A percentile compares a stretch with the other conserved stretches of the same genome.
Evolutionary conservation across 768 basidiomycete species (phyloP).

Genomic region (Lactarius trivialis): DNA sequence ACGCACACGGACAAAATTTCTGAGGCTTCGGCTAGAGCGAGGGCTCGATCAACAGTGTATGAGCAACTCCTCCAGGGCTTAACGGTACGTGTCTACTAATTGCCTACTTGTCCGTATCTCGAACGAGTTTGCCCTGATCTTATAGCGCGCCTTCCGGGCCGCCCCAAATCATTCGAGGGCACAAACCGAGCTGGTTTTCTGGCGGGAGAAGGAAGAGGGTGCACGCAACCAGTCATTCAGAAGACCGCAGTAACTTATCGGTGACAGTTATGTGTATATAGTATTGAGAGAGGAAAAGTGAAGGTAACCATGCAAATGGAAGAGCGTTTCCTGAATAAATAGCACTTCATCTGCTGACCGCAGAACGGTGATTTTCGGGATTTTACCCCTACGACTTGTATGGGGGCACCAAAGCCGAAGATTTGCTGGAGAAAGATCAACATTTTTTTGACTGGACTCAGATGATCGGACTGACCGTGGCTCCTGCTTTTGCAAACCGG

Average conservation of each 20-base stretch:
- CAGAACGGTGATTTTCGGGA: not conserved
- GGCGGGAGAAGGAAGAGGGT: conserved; percentile 82
- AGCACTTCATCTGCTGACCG: not conserved
- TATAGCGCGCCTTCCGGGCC: conserved; percentile 62
- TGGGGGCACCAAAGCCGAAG: conserved; percentile 28
- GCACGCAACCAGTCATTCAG: conserved; percentile 38
- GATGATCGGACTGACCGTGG: conserved; percentile 31
- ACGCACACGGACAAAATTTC: conserved; percentile 63
- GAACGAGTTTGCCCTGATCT: not conserved
- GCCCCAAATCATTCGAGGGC: conserved; percentile 71
- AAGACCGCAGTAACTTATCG: conserved; percentile 5
- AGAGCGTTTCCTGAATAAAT: conserved; percentile 4
- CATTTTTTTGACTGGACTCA: too few relatives aligned
- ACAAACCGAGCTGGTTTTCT: conserved; percentile 81
- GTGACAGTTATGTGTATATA: conserved; percentile 2
- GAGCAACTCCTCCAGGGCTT: conserved; percentile 70
- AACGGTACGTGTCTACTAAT: conserved; percentile 45
- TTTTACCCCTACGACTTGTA: conserved; percentile 28
- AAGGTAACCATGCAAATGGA: conserved; percentile 3
- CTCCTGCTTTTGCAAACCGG: conserved; percentile 43
- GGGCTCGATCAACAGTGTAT: conserved; percentile 66
- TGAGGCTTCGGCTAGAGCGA: conserved; percentile 55
- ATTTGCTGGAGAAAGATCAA: conserved; percentile 2
- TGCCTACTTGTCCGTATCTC: conserved; percentile 1
- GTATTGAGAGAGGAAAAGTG: not conserved